Percentiles rank a stretch among this genome's conserved stretches.
These are phyloP conservation scores for Acorus calamus DNA, from an alignment of 106 monocot species.

Conservation along the genomic window DNA sequence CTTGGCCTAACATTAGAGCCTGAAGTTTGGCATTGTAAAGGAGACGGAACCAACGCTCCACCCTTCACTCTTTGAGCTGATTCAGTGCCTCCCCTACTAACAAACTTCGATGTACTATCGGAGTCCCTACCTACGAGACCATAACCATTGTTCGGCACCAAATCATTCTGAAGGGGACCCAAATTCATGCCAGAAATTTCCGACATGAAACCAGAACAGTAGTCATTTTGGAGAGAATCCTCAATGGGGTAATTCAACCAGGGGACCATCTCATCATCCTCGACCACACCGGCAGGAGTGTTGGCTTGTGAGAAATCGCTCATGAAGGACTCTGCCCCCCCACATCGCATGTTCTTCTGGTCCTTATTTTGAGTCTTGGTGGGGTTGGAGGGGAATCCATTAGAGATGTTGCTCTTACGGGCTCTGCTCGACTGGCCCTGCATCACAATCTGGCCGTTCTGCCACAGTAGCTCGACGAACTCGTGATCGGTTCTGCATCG, in stretches of 20 bases:
- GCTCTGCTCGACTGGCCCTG: constrained; percentile 22
- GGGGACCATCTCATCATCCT: constrained; percentile 36
- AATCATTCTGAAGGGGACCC: constrained; percentile 8
- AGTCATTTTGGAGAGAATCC: constrained; percentile 31
- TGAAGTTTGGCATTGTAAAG: constrained; percentile 21
- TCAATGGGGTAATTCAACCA: constrained; percentile 71
- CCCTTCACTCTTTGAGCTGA: too few species aligned
- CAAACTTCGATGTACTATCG: neutral
- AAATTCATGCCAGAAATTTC: constrained; percentile 26
- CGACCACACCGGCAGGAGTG: constrained; percentile 1
- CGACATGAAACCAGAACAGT: constrained; percentile 41
- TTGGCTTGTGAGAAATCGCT: neutral
- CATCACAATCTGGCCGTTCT: constrained; percentile 43
- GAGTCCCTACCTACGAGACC: neutral
- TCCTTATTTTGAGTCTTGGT: constrained; percentile 26
- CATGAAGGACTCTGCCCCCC: neutral
- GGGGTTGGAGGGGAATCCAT: neutral
- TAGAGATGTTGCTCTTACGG: constrained; percentile 12
- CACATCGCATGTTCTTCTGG: constrained; percentile 4
- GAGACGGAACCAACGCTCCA: constrained; percentile 7
- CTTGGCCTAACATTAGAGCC: neutral
- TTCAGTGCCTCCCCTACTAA: too few species aligned
- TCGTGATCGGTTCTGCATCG: too few species aligned
- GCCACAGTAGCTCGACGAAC: constrained; percentile 46
- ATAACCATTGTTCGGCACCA: neutral